phyloP scores from a whole-genome alignment of 176 grass and related monocot species.

The Poa annua region DNA sequence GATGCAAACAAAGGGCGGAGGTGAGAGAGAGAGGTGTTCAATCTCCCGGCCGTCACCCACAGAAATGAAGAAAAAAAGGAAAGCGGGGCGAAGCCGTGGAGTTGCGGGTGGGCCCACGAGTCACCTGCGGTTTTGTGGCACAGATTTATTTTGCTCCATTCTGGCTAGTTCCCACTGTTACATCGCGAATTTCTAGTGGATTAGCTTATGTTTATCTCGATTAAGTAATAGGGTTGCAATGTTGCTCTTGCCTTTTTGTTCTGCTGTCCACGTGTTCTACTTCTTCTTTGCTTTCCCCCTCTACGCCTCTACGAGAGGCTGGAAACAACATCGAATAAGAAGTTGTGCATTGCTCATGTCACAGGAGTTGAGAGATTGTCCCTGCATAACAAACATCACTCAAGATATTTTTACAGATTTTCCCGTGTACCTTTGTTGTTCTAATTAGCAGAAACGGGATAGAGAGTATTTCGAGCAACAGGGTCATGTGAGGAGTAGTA shows the following conservation, averaged over 20 bases:
- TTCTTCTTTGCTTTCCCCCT: neutral
- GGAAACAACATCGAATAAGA: neutral
- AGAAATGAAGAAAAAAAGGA: constrained; percentile 20
- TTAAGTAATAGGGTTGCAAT: neutral
- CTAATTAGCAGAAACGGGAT: too few relatives aligned
- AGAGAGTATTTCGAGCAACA: too few relatives aligned
- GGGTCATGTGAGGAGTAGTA: too few relatives aligned
- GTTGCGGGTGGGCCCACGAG: neutral
- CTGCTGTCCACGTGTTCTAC: neutral
- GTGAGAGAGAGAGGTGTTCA: constrained; percentile 8
- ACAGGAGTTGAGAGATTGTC: too few relatives aligned
- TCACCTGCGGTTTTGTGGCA: constrained; percentile 32
- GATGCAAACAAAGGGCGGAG: neutral
- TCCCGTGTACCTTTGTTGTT: too few relatives aligned
- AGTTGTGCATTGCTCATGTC: too few relatives aligned
- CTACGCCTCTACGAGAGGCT: neutral
- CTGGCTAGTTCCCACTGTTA: neutral
- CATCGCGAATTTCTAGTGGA: neutral
- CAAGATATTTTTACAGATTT: too few relatives aligned
- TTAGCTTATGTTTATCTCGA: neutral
- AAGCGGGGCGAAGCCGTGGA: constrained; percentile 4
- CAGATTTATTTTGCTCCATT: neutral
- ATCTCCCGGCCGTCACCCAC: constrained; percentile 1
- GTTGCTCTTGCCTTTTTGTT: neutral
- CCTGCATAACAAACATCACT: too few relatives aligned